These are phyloP conservation scores for Penicillium waksmanii DNA, from an alignment of 495 filamentous ascomycete genomes.

Conservation along the genomic window DNA sequence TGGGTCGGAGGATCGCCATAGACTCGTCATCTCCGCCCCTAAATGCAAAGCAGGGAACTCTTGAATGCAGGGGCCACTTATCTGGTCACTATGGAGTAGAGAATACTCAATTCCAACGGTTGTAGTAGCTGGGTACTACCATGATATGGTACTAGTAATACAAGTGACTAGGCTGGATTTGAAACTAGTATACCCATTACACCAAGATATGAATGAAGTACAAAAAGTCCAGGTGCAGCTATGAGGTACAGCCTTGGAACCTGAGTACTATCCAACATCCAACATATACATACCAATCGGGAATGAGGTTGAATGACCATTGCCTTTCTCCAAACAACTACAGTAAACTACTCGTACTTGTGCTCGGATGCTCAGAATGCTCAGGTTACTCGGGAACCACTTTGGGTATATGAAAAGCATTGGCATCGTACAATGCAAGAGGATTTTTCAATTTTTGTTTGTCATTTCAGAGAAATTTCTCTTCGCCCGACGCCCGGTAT, in stretches of 20 bases:
- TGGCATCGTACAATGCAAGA: conserved; percentile 14
- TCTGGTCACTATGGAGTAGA: neutral
- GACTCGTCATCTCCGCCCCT: conserved; percentile 9
- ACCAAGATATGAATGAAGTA: neutral
- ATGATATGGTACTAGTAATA: neutral
- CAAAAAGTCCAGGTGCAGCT: too few relatives aligned
- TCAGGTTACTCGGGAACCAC: neutral
- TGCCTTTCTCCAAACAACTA: neutral
- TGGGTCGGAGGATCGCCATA: conserved; percentile 28
- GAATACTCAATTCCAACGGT: too few relatives aligned
- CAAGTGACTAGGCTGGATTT: too few relatives aligned
- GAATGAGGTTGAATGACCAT: neutral
- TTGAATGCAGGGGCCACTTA: neutral
- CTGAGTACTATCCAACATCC: neutral
- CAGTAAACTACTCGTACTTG: neutral
- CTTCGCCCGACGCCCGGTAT: conserved; percentile 35
- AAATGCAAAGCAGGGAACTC: neutral
- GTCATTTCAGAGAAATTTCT: conserved; percentile 40
- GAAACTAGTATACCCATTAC: neutral
- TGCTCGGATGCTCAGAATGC: neutral
- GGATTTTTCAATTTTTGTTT: conserved; percentile 39
- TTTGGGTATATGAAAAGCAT: neutral
- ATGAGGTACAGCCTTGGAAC: neutral
- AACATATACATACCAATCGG: neutral
- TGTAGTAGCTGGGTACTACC: too few relatives aligned